Conservation (phyloP, 305 asterid genomes). For the Solanum hybrid region DNA sequence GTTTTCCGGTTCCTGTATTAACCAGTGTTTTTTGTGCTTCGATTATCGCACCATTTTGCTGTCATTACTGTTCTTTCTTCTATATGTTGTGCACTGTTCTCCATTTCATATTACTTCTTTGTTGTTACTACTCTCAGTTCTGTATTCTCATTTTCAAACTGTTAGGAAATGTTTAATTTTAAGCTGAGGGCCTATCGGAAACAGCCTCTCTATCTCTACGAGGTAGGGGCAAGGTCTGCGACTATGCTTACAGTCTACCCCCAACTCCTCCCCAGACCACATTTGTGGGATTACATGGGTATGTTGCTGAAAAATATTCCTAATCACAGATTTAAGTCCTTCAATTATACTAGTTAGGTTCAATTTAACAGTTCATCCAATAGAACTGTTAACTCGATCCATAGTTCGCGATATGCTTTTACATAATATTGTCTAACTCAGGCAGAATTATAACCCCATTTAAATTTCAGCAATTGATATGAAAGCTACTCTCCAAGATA, state of each 20-base stretch:
- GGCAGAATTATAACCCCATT: neutral
- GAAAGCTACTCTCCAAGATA: neutral
- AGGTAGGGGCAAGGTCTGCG: neutral
- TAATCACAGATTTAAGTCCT: neutral
- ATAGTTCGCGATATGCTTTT: neutral
- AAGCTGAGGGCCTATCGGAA: neutral
- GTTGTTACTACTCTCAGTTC: neutral
- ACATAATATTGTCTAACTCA: neutral
- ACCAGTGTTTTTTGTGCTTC: neutral
- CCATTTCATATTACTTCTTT: neutral
- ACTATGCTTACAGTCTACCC: neutral
- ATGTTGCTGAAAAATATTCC: neutral
- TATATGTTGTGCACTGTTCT: neutral
- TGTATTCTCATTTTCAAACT: neutral
- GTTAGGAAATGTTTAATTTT: neutral
- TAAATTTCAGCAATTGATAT: neutral
- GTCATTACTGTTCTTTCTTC: neutral
- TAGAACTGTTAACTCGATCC: neutral
- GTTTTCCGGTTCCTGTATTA: neutral
- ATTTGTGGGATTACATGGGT: neutral
- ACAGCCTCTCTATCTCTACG: neutral
- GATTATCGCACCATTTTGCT: neutral
- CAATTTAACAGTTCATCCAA: neutral
- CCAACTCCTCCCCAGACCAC: neutral
- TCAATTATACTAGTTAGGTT: neutral